phyloP scores from a whole-genome alignment of 257 asterid genomes.

The Solanum arcanum region DNA sequence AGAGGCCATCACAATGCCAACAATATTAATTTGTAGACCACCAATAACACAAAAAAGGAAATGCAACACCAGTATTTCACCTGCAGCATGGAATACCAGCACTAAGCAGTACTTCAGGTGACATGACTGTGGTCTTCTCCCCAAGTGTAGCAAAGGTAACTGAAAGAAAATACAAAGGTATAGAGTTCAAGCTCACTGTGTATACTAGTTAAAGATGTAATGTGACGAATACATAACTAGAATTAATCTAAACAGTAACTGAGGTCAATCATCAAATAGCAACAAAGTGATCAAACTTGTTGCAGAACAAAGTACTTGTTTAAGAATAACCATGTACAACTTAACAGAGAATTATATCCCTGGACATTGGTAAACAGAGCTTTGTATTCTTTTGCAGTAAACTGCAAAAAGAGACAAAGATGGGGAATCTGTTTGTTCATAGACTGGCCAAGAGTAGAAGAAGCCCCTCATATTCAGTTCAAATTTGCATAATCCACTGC shows the following conservation, averaged over 20 bases:
- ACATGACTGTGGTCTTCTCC: constrained; percentile 97
- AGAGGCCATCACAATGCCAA: neutral
- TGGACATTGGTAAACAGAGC: neutral
- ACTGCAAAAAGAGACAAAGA: neutral
- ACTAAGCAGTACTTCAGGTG: constrained; percentile 91
- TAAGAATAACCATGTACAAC: neutral
- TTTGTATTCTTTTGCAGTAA: neutral
- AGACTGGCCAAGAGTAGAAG: neutral
- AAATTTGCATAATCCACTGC: neutral
- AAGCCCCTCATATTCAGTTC: neutral
- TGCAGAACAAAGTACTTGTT: neutral
- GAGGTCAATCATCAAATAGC: neutral
- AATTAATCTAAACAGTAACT: neutral
- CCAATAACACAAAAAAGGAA: constrained; percentile 5
- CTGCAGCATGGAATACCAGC: constrained; percentile 99
- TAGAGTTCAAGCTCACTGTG: constrained; percentile 5
- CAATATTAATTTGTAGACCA: neutral
- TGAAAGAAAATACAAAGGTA: constrained; percentile 27
- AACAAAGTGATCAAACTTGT: neutral
- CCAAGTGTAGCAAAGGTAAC: constrained; percentile 97
- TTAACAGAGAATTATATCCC: neutral
- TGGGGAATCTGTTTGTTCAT: neutral
- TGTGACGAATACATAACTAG: neutral
- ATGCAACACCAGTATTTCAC: constrained; percentile 30
- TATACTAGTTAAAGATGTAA: neutral